Evolutionary conservation across 225 moss, liverwort and hornwort species (phyloP).

Genomic region (Polytrichum formosum): DNA sequence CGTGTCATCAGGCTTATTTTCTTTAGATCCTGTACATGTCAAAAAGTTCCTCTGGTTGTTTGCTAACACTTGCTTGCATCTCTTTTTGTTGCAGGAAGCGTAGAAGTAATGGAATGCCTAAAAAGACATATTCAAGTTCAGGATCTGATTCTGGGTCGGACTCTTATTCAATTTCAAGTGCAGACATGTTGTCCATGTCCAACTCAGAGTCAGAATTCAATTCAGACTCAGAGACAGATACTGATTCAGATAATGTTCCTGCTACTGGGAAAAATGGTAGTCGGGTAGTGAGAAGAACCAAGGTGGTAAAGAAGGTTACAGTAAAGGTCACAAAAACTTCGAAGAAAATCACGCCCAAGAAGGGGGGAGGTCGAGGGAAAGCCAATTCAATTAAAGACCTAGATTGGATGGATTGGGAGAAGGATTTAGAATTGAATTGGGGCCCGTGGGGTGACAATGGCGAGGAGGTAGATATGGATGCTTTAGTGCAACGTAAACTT

Average conservation of each 20-base stretch:
- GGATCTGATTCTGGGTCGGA: background rate
- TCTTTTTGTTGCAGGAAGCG: too few species aligned
- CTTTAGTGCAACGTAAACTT: conserved; percentile 13
- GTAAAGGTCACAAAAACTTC: background rate
- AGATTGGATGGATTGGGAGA: conserved; percentile 18
- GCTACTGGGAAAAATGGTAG: background rate
- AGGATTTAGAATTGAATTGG: conserved; percentile 13
- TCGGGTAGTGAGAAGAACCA: background rate
- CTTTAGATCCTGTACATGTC: too few species aligned
- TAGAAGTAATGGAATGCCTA: too few species aligned
- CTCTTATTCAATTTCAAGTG: background rate
- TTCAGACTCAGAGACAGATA: background rate
- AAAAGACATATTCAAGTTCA: background rate
- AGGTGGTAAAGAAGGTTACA: conserved; percentile 2
- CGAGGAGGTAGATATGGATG: conserved; percentile 29
- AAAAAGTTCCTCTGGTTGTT: too few species aligned
- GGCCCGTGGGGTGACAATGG: conserved; percentile 25
- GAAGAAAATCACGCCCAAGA: background rate
- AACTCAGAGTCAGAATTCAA: background rate
- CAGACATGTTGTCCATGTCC: background rate
- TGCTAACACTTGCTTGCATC: too few species aligned
- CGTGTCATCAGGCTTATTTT: background rate
- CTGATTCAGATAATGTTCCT: conserved; percentile 5
- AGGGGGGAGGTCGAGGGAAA: conserved; percentile 5
- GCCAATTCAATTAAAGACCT: background rate